Evolutionary conservation across 1,284 basidiomycete genomes (phyloP).

Genomic region (Dichomitus squalens): DNA sequence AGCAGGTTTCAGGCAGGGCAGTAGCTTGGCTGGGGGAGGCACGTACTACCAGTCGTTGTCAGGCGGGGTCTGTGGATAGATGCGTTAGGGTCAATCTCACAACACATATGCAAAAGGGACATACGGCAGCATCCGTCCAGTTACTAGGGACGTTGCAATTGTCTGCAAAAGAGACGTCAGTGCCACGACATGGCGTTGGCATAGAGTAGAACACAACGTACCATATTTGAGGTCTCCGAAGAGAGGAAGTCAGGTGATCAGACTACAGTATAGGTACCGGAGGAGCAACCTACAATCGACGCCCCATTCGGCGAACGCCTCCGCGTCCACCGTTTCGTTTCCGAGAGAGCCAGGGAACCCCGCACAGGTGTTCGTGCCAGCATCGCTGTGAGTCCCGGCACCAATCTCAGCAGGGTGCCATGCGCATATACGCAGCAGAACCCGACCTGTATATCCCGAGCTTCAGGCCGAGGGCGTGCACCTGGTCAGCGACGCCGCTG

Average conservation of each 20-base stretch:
- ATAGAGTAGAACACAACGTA: slow-evolving; percentile 17
- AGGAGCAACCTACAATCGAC: slow-evolving; percentile 43
- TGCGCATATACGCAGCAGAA: background rate
- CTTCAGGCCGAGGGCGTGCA: slow-evolving; percentile 54
- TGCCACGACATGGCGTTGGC: background rate
- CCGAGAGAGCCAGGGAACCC: slow-evolving; percentile 56
- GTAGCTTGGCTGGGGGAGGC: background rate
- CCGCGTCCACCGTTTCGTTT: slow-evolving; percentile 49
- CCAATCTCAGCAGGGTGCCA: background rate
- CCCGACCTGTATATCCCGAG: slow-evolving; percentile 53
- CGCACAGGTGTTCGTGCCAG: slow-evolving; percentile 54
- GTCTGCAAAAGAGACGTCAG: slow-evolving; percentile 35
- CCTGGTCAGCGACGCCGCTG: slow-evolving; percentile 41
- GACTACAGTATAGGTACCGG: background rate
- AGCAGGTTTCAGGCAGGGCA: background rate
- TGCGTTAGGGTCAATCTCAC: too few relatives aligned
- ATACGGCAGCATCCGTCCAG: slow-evolving; percentile 48
- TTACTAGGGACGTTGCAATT: slow-evolving; percentile 58
- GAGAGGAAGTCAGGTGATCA: background rate
- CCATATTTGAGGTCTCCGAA: slow-evolving; percentile 53
- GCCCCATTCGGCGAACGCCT: slow-evolving; percentile 54
- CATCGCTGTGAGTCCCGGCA: slow-evolving; percentile 41
- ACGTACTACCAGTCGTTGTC: slow-evolving; percentile 55
- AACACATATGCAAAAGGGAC: slow-evolving; percentile 11
- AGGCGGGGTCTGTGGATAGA: slow-evolving; percentile 36